Conservation (phyloP, 2,329 filamentous ascomycete species). For the Septoria petroselini region DNA sequence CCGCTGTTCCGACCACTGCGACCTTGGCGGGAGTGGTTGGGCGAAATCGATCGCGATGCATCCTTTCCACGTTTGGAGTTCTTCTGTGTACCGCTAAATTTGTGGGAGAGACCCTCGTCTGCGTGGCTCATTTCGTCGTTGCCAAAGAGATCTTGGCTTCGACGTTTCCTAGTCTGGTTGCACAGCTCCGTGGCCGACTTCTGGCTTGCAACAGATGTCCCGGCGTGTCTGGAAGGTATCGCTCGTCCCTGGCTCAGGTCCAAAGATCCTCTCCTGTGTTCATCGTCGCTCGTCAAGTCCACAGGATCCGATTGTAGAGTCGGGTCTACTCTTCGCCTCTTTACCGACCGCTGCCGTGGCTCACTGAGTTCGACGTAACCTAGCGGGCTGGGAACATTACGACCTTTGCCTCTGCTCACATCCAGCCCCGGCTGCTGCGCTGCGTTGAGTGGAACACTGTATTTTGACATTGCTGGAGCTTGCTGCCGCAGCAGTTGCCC, state of each 20-base stretch:
- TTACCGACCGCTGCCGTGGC: neutral
- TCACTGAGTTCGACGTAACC: neutral
- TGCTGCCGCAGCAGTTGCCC: neutral
- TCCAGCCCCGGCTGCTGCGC: neutral
- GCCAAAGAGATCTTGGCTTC: slow-evolving; percentile 4
- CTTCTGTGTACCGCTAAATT: neutral
- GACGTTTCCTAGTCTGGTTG: neutral
- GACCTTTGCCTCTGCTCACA: slow-evolving; percentile 2
- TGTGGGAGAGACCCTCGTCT: neutral
- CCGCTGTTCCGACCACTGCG: neutral
- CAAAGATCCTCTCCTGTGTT: neutral
- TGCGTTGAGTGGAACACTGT: neutral
- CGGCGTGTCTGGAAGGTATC: neutral
- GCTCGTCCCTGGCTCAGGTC: neutral
- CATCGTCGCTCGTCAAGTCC: neutral
- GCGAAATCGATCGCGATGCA: neutral
- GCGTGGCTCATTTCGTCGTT: neutral
- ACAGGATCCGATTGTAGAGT: neutral
- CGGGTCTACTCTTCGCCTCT: neutral
- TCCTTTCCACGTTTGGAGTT: too few species aligned
- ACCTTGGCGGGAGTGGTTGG: neutral
- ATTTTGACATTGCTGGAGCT: neutral
- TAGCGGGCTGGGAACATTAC: neutral
- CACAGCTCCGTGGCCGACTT: neutral
- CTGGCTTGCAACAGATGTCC: neutral